Base-by-base conservation (phyloP, 306 rosid genomes). In the Glycine soja region DNA sequence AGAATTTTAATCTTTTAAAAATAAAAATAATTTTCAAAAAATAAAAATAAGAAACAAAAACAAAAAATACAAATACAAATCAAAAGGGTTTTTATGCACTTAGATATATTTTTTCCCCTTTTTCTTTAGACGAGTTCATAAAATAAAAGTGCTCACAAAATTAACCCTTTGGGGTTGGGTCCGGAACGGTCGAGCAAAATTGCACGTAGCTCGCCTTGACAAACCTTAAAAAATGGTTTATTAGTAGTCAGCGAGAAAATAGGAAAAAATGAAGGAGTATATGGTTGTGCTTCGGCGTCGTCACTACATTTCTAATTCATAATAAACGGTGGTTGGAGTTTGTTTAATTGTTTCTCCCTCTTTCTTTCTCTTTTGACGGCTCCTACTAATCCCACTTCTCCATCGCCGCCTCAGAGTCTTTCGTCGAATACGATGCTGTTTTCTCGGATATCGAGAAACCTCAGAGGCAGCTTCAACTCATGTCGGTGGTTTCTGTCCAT, bases 371-470 rank as follows among this genome's bases (percentile, higher is more conserved):
- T 6, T 18, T 72, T 70, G 59, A 72, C 83, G 53, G 32, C 58
- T 77, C 76, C 69, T 11, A 34, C 3, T 34, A 34, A 34, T 3
- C 38, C 54, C 0, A 24, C 30, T 6, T 64, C 13, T 47, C 56
- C 71, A 38, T 16, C 68, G 80, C 80, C 80, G 84, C 84, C 69
- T n/a, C 8, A 74, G 65, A 74, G 6, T 81, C 85, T 30, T 77
- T 72, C 72, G 46, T 47, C 18, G 4, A 24, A 8, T 13, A 48
- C 61, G 81, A 94, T 91, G 97, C 46, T 89, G 1, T 83, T 91
- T 80, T 86, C 87, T 76, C 91, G 89, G 87, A 73, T 85, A 69
- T 85, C 88, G 10, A 78, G 85, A 87, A 85, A 92, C 77, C 88
- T 70, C 53, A 89, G 89, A 82, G 66, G 71, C 57, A 42, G 85